These are phyloP conservation scores for Babjeviella inositovora DNA, from an alignment of 805 yeast species.

Conservation along the genomic window DNA sequence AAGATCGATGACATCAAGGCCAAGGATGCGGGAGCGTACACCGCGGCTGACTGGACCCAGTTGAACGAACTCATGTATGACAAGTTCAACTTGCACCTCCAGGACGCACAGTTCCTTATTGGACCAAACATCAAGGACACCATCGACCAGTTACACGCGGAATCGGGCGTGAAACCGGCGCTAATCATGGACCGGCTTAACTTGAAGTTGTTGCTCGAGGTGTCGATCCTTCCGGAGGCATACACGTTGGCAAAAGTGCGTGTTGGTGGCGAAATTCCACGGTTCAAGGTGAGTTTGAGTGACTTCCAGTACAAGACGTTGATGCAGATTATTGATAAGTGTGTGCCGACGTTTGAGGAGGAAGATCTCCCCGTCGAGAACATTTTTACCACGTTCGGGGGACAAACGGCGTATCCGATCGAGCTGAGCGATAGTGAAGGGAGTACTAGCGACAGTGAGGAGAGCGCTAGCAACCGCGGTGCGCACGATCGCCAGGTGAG, in stretches of 20 bases:
- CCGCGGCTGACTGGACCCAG: slow-evolving; percentile 57
- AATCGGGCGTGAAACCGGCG: slow-evolving; percentile 24
- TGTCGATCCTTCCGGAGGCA: slow-evolving; percentile 78
- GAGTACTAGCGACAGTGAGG: too few relatives aligned
- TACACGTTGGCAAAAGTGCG: slow-evolving; percentile 54
- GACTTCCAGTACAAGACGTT: slow-evolving; percentile 85
- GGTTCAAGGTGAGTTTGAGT: slow-evolving; percentile 53
- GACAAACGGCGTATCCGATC: background rate
- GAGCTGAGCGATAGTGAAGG: background rate
- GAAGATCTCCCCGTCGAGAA: slow-evolving; percentile 14
- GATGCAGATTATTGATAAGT: slow-evolving; percentile 58
- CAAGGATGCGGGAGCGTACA: slow-evolving; percentile 34
- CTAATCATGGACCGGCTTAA: slow-evolving; percentile 64
- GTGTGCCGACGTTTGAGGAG: slow-evolving; percentile 37
- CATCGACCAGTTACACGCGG: slow-evolving; percentile 49
- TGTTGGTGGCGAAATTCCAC: slow-evolving; percentile 66
- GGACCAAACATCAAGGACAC: slow-evolving; percentile 74
- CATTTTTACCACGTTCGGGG: slow-evolving; percentile 3
- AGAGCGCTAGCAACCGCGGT: too few relatives aligned
- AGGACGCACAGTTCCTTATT: slow-evolving; percentile 78
- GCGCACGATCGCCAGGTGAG: too few relatives aligned
- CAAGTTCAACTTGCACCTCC: slow-evolving; percentile 57
- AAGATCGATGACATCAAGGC: slow-evolving; percentile 55
- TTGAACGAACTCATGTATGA: slow-evolving; percentile 80
- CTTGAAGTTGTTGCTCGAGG: slow-evolving; percentile 57